Percentiles rank a stretch among this genome's conserved stretches.
These are phyloP conservation scores for Phycomyces nitens DNA, from an alignment of 192 early-diverging fungal genomes.

Conservation along the genomic window DNA sequence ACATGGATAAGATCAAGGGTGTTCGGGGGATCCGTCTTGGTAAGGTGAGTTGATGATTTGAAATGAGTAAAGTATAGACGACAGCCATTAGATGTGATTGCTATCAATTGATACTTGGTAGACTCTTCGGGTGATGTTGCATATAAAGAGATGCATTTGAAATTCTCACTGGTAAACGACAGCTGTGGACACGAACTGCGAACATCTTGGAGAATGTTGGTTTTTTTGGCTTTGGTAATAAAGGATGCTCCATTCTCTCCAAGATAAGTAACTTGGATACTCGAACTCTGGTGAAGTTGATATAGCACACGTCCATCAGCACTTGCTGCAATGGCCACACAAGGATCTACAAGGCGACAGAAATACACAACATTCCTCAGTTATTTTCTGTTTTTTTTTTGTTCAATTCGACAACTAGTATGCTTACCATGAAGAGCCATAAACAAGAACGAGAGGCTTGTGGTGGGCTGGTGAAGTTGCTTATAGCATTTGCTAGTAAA, in stretches of 20 bases:
- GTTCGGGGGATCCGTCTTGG: conserved; percentile 38
- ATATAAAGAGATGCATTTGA: conserved; percentile 76
- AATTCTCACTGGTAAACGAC: conserved; percentile 41
- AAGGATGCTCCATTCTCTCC: conserved; percentile 57
- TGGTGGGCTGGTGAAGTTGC: conserved; percentile 24
- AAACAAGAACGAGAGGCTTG: conserved; percentile 44
- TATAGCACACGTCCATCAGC: conserved; percentile 66
- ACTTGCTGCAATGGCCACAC: conserved; percentile 67
- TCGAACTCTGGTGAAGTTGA: conserved; percentile 62
- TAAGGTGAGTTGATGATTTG: conserved; percentile 21
- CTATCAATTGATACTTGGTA: conserved; percentile 66
- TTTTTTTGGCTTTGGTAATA: conserved; percentile 44
- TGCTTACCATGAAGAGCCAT: conserved; percentile 13
- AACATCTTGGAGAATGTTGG: conserved; percentile 40
- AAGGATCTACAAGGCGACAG: conserved; percentile 36
- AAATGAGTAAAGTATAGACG: conserved; percentile 71
- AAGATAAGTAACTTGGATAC: conserved; percentile 65
- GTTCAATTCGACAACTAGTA: neutral
- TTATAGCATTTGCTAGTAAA: conserved; percentile 75
- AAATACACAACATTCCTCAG: neutral
- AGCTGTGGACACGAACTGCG: conserved; percentile 45
- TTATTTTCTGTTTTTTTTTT: neutral
- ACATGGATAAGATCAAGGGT: conserved; percentile 65
- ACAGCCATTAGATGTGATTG: conserved; percentile 71
- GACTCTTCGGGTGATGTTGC: conserved; percentile 63